Base-by-base conservation (phyloP, 2,329 filamentous ascomycete genomes). In the Camillea tinctor region DNA sequence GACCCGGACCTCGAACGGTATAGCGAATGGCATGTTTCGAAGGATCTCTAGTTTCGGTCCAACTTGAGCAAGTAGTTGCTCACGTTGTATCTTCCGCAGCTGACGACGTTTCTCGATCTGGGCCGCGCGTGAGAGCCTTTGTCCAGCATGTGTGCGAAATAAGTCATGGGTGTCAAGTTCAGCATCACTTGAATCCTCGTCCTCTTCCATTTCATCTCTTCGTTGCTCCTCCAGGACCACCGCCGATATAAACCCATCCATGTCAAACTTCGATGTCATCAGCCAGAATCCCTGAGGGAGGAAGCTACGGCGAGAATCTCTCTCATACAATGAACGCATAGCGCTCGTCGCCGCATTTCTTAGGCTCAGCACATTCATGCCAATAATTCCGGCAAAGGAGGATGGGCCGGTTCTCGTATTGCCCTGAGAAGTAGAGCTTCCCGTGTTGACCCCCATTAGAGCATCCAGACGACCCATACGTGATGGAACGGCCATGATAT, bases 11-110 rank as follows among this genome's bases (percentile, higher is more conserved):
- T 91, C 87, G 68, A 99, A 99, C 0, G 94, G 95, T 51, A 99
- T 95, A 66, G 94, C 91, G 73, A 98, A 99, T 0, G 95, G 95
- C 88, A 99, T 96, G 70, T 98, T 96, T 66, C 95, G 89, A 55
- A 99, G 77, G 4, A 99, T 91, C 71, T 97, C 93, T 9, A 97
- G 80, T 66, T 94, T 89, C 0, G 95, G 94, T 0, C 90, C 92
- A 62, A 97, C 87, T 15, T 89, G 84, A 53, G 93, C 91, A 22
- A 96, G 77, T 62, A 91, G 85, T 65, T 91, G 87, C 66, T 88
- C 87, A 44, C 88, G 83, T 50, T 88, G 87, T 6, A 84, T 82
- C 69, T 87, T 87, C 64, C 87, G 84, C 69, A 92, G 87, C 65
- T 87, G 84, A 48, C 85, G 84, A 51, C 90, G 74, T 57, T 80